Evolutionary conservation across 768 basidiomycete species (phyloP).

Genomic region (Floccularia luteovirens): DNA sequence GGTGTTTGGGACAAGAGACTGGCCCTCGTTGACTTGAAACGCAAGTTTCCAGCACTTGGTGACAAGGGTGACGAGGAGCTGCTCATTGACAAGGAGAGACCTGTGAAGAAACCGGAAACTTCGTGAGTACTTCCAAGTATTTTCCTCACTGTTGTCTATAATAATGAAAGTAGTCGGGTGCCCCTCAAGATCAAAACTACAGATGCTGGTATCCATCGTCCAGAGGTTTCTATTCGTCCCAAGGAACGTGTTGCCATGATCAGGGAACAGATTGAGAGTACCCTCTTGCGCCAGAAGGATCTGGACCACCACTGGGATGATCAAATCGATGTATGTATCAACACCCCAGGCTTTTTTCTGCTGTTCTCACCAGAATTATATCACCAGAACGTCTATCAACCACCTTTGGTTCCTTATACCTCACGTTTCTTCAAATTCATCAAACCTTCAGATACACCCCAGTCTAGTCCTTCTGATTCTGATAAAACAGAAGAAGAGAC

Average conservation of each 20-base stretch:
- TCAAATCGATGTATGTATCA: slow-evolving; percentile 57
- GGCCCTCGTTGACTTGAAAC: slow-evolving; percentile 71
- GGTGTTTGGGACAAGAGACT: slow-evolving; percentile 76
- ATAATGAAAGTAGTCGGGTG: slow-evolving; percentile 29
- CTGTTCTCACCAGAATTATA: slow-evolving; percentile 4
- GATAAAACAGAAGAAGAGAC: slow-evolving; percentile 19
- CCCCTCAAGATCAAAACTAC: slow-evolving; percentile 47
- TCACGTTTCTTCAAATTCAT: slow-evolving; percentile 65
- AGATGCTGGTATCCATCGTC: slow-evolving; percentile 33
- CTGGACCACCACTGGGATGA: slow-evolving; percentile 84
- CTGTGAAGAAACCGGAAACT: slow-evolving; percentile 49
- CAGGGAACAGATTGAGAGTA: slow-evolving; percentile 53
- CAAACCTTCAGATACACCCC: slow-evolving; percentile 27
- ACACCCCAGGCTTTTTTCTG: no score
- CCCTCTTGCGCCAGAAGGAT: slow-evolving; percentile 58
- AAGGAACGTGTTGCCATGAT: slow-evolving; percentile 60
- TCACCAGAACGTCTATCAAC: slow-evolving; percentile 63
- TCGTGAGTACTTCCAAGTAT: slow-evolving; percentile 17
- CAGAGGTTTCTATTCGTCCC: slow-evolving; percentile 50
- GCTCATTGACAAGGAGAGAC: slow-evolving; percentile 63
- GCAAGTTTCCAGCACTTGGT: slow-evolving; percentile 55
- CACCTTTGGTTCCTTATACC: slow-evolving; percentile 45
- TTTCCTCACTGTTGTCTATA: background rate
- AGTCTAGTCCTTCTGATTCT: slow-evolving; percentile 14
- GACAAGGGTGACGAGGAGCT: slow-evolving; percentile 67